These are phyloP conservation scores for Beauveria sp. DNA, from an alignment of 2,329 filamentous ascomycete genomes.

Conservation along the genomic window DNA sequence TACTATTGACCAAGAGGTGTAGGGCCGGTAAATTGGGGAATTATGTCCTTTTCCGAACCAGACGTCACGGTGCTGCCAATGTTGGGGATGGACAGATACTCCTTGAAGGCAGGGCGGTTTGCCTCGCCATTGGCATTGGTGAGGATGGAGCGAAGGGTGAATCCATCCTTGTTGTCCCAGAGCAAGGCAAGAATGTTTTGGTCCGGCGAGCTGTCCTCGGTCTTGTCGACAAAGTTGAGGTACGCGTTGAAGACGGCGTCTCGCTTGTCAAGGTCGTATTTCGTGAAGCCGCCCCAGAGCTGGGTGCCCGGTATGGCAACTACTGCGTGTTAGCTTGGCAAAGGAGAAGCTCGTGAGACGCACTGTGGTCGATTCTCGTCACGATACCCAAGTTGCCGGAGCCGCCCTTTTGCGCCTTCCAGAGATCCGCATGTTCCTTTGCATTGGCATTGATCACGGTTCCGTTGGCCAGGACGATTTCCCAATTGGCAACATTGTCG, in stretches of 20 bases:
- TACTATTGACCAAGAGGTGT: slow-evolving; percentile 23
- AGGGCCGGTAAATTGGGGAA: slow-evolving; percentile 24
- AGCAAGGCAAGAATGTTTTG: slow-evolving; percentile 22
- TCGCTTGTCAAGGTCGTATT: slow-evolving; percentile 17
- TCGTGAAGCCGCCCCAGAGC: slow-evolving; percentile 23
- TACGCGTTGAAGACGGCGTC: slow-evolving; percentile 21
- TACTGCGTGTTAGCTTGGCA: neutral
- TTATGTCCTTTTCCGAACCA: slow-evolving; percentile 20
- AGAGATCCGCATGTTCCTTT: slow-evolving; percentile 31
- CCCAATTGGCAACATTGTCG: slow-evolving; percentile 32
- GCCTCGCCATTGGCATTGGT: slow-evolving; percentile 21
- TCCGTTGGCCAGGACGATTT: slow-evolving; percentile 36
- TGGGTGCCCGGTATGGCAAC: slow-evolving; percentile 17
- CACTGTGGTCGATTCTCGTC: slow-evolving; percentile 20
- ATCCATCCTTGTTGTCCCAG: slow-evolving; percentile 14
- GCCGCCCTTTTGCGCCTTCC: slow-evolving; percentile 39
- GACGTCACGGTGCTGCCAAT: slow-evolving; percentile 17
- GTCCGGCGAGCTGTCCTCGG: slow-evolving; percentile 19
- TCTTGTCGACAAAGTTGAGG: slow-evolving; percentile 21
- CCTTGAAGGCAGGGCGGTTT: slow-evolving; percentile 18
- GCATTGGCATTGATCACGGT: slow-evolving; percentile 32
- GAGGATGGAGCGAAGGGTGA: slow-evolving; percentile 17
- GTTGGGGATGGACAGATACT: slow-evolving; percentile 16
- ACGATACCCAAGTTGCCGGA: slow-evolving; percentile 37
- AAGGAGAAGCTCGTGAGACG: neutral